Evolutionary conservation across 1,139 yeast genomes (phyloP), one percentile per base, ranked within the genome.

Genomic region (Arxiozyma bovina): DNA sequence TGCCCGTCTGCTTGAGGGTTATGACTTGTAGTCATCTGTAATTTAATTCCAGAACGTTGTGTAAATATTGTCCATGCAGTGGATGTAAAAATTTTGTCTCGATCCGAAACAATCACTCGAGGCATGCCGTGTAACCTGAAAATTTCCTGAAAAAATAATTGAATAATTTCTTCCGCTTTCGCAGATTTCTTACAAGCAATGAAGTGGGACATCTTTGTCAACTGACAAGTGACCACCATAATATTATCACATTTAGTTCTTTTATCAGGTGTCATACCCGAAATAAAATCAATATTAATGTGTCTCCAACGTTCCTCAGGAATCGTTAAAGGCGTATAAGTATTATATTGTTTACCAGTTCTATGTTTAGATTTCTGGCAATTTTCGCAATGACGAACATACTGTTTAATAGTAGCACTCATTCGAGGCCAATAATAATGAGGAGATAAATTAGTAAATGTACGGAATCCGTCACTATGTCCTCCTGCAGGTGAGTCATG

Each of bases 281-380:
- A 15, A 9, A 50, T 12, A 45, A 50, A 50, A 45, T 50, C 52
- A 40, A 50, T 44, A 20, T 44, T 38, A 25, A 45, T 44, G n/a
- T 21, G 4, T n/a, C 48, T 22, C 52, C 52, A 50, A 5, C 48
- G 21, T 12, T 44, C 34, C 3, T 44, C 41, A 9, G 52, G 52
- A 38, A 50, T 38, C 3, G 5, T 15, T 17, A 50, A 22, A 15
- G 48, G 49, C 5, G 27, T 25, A 34, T 30, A 50, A 21, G 30
- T 23, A 21, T 45, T 45, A 34, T 18, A 41, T 22, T 34, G 52
- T 30, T 21, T 23, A 17, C 38, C 38, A 21, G 34, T 21, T 2
- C 43, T 12, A 38, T 50, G 49, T 34, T 50, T 50, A 12, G 42
- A 22, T 20, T 38, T 34, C 23, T 50, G 52, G 23, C 52, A 50